Percentiles rank a stretch among this genome's conserved stretches.
Evolutionary conservation across 345 rosid species (phyloP).

Genomic region (Excoecaria cochinchinensis): DNA sequence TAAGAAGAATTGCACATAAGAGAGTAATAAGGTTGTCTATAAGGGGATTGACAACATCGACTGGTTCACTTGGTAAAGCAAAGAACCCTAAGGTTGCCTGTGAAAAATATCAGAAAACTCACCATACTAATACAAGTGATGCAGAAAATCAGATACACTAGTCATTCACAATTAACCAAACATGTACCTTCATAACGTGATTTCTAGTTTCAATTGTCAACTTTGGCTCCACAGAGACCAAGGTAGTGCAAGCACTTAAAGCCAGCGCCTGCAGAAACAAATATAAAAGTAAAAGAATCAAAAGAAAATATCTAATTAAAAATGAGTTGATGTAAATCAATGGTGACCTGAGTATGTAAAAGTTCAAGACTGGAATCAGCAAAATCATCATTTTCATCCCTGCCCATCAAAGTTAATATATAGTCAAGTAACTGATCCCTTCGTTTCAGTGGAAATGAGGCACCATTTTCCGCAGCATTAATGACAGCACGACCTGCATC

Average conservation of each 20-base stretch:
- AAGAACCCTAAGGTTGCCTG: conserved; percentile 99
- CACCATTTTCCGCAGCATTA: conserved; percentile 86
- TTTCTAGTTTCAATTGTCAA: conserved; percentile 91
- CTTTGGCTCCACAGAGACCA: conserved; percentile 96
- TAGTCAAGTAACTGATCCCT: conserved; percentile 87
- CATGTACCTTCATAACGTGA: conserved; percentile 79
- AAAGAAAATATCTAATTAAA: neutral
- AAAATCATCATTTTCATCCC: conserved; percentile 76
- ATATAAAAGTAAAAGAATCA: conserved; percentile 7
- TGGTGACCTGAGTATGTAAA: conserved; percentile 69
- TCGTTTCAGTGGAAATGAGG: conserved; percentile 81
- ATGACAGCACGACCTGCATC: conserved; percentile 87
- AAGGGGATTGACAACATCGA: conserved; percentile 79
- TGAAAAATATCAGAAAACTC: conserved; percentile 18
- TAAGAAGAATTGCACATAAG: conserved; percentile 91
- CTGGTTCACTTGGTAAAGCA: conserved; percentile 85
- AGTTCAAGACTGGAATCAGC: conserved; percentile 88
- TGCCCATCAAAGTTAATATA: conserved; percentile 91
- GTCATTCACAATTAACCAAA: neutral
- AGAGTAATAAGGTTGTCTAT: conserved; percentile 90
- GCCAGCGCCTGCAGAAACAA: conserved; percentile 77
- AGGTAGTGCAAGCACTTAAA: conserved; percentile 90
- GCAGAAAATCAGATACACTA: neutral
- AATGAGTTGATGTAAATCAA: neutral
- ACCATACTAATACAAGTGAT: conserved; percentile 5